phyloP scores from a whole-genome alignment of 805 yeast genomes.

The Nakazawaea wyomingensis region DNA sequence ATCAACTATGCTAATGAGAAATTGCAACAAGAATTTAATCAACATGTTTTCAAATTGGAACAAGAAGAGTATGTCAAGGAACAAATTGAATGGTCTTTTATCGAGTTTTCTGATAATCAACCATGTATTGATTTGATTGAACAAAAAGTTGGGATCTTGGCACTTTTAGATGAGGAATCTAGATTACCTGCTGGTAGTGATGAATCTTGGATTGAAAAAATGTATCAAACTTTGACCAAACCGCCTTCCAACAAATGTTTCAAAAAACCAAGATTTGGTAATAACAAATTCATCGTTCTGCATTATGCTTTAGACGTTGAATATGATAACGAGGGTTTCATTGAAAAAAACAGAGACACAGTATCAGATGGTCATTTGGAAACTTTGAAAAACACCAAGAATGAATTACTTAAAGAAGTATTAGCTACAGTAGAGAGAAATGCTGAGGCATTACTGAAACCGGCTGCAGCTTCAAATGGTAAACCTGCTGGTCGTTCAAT shows the following conservation, averaged over 20 bases:
- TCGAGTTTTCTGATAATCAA: conserved; percentile 93
- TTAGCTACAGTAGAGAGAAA: conserved; percentile 59
- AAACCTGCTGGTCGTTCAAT: conserved; percentile 23
- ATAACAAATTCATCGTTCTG: conserved; percentile 79
- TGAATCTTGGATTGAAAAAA: conserved; percentile 85
- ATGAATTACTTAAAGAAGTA: conserved; percentile 59
- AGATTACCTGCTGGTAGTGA: conserved; percentile 92
- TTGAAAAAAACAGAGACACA: conserved; percentile 95
- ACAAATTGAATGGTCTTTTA: conserved; percentile 94
- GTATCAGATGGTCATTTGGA: conserved; percentile 95
- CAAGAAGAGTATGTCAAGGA: conserved; percentile 93
- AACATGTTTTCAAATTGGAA: conserved; percentile 93
- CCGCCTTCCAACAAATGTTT: conserved; percentile 71
- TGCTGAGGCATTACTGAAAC: conserved; percentile 38
- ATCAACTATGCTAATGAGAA: conserved; percentile 96
- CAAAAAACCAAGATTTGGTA: conserved; percentile 93
- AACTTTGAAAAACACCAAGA: conserved; percentile 65
- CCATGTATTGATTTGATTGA: conserved; percentile 94
- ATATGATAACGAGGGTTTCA: conserved; percentile 89
- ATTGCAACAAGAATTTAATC: conserved; percentile 94
- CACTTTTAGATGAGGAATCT: conserved; percentile 91
- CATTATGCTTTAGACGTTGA: conserved; percentile 95
- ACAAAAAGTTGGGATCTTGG: conserved; percentile 78
- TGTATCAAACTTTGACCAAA: conserved; percentile 80
- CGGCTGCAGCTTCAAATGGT: conserved; percentile 19